Base-by-base conservation (phyloP, 1,284 basidiomycete genomes). In the Mrakiaceae sp. region DNA sequence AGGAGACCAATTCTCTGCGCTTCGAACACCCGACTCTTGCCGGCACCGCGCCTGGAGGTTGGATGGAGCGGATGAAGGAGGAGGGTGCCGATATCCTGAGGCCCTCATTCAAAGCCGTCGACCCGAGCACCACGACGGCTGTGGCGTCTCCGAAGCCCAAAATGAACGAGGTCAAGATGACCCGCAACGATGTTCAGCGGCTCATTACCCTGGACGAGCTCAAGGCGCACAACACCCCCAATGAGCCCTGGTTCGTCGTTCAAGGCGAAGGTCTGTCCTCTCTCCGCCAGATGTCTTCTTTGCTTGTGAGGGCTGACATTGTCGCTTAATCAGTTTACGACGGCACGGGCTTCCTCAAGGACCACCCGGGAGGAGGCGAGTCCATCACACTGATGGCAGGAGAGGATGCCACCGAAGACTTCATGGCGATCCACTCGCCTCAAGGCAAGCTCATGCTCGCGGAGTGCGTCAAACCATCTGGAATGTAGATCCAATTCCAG, bases 11-110 rank as follows among this genome's bases (percentile, higher is more conserved):
- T 61, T 60, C 66, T 57, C 70, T 86, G 11, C 74, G 72, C 3
- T 85, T 86, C 70, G 84, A 86, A 71, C 84, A 86, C 69, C 84
- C 84, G 1, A 82, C 85, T 1, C 72, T 81, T 63, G 81, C 79
- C 0, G 83, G 82, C 3, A 76, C 73, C 10, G 74, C 76, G 40
- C 68, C 78, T n/a, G 81, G 80, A 7, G 84, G 84, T 3, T 86
- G 84, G 84, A 86, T 86, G 84, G 76, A 81, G 75, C 75, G 82
- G 42, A 73, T 84, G 70, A 83, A 83, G 70, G 73, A 75, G 12
- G 71, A 75, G 16, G 83, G 83, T 0, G 63, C 73, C 14, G 79
- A 84, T 68, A 74, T 81, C 7, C 71, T 77, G 11, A 76, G 76
- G 27, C 83, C 83, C 0, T 59, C 68, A 0, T 82, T 82, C 67